A percentile compares a stretch with the other conserved stretches of the same genome.
These are phyloP conservation scores for Clitopilus hobsonii DNA, from an alignment of 768 basidiomycete species.

Conservation along the genomic window DNA sequence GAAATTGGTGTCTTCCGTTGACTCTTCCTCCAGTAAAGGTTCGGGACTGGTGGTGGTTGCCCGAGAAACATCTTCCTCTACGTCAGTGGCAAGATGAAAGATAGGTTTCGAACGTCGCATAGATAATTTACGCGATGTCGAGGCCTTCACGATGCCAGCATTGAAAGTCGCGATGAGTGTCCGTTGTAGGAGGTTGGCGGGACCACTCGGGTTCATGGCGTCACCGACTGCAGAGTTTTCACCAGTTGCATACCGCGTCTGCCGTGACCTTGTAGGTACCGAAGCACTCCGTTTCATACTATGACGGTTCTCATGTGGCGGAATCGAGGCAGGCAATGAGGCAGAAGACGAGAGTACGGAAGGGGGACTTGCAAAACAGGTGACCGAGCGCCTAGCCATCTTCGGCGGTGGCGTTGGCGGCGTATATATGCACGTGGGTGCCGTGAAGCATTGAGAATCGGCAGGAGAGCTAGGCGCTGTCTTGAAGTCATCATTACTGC, in stretches of 20 bases:
- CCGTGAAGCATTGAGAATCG: slow-evolving; percentile 14
- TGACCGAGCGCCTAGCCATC: slow-evolving; percentile 31
- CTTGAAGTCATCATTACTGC: slow-evolving; percentile 10
- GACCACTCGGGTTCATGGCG: slow-evolving; percentile 8
- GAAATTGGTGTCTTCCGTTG: slow-evolving; percentile 20
- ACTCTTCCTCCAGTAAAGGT: slow-evolving; percentile 13
- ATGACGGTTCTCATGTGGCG: slow-evolving; percentile 22
- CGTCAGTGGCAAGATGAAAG: slow-evolving; percentile 29
- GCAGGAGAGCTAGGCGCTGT: slow-evolving; percentile 20
- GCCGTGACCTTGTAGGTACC: slow-evolving; percentile 29
- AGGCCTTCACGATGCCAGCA: slow-evolving; percentile 1
- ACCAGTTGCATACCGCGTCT: slow-evolving; percentile 12
- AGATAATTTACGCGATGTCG: not conserved
- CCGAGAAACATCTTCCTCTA: slow-evolving; percentile 19
- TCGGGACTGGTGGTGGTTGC: slow-evolving; percentile 10
- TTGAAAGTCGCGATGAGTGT: slow-evolving; percentile 2
- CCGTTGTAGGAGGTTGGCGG: slow-evolving; percentile 1
- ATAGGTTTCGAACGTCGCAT: slow-evolving; percentile 20
- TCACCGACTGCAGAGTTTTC: slow-evolving; percentile 6
- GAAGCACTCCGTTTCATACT: slow-evolving; percentile 35
- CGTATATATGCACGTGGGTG: slow-evolving; percentile 55
- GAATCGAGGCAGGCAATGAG: slow-evolving; percentile 40
- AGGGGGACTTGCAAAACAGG: slow-evolving; percentile 25
- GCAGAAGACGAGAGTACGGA: slow-evolving; percentile 35
- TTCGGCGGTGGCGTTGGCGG: slow-evolving; percentile 54